Conservation (phyloP, 352 stramenopile species). For the Phytophthora boehmeriae region DNA sequence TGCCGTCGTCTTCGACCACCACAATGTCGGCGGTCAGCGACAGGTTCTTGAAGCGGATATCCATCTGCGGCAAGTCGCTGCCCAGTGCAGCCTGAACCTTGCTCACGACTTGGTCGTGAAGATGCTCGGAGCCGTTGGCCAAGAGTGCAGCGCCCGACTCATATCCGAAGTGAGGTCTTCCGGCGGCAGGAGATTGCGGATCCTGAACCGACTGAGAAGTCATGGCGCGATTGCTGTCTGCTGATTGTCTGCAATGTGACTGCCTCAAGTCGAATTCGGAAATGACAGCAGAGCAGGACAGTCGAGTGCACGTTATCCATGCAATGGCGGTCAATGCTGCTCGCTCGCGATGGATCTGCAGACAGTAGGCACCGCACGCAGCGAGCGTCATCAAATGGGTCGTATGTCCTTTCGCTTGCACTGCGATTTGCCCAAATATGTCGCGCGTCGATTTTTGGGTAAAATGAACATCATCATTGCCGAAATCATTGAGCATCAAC, state of each 20-base stretch:
- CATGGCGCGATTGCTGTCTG: neutral
- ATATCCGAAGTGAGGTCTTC: conserved; percentile 6
- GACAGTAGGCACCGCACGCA: too few relatives aligned
- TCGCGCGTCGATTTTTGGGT: too few relatives aligned
- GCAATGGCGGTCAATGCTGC: too few relatives aligned
- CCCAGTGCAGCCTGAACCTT: conserved; percentile 32
- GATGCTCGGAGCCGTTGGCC: conserved; percentile 3
- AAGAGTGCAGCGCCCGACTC: conserved; percentile 14
- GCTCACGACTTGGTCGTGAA: conserved; percentile 14
- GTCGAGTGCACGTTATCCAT: too few relatives aligned
- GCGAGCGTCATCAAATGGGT: too few relatives aligned
- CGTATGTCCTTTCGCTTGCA: too few relatives aligned
- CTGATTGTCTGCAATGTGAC: neutral
- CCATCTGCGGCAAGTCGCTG: conserved; percentile 17
- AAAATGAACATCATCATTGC: too few relatives aligned
- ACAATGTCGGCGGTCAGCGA: neutral
- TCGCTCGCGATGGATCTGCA: too few relatives aligned
- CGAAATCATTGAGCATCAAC: too few relatives aligned
- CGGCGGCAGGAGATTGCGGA: neutral
- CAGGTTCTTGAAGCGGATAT: neutral
- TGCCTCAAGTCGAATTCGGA: conserved; percentile 7
- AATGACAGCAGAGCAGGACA: conserved; percentile 4
- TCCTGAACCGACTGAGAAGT: conserved; percentile 1
- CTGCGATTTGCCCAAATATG: too few relatives aligned
- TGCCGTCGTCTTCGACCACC: neutral